Base-by-base conservation (phyloP, 495 filamentous ascomycete genomes). In the Penicillium pulvis region DNA sequence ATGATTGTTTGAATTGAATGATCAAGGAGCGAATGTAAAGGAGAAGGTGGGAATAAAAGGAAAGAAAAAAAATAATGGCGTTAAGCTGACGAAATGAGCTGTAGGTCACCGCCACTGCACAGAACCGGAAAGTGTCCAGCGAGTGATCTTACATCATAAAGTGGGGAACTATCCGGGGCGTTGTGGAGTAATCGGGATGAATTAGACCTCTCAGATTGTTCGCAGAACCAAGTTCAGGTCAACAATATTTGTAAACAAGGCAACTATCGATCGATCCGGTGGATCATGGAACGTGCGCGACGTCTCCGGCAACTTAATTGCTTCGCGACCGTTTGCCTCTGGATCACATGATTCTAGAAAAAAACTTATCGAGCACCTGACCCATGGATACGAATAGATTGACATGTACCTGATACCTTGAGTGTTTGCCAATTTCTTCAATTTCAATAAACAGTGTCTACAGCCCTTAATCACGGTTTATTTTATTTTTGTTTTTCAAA, bases 1-100 rank as follows among this genome's bases (percentile, higher is more conserved):
- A 78, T 76, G 39, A 41, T 17, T 16, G 16, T 11, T 10, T 36
- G 36, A 41, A 41, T 41, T 41, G 39, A 6, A 4, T n/a, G 16
- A 12, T n/a, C 16, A 41, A 41, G 39, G n/a, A 41, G 39, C 12
- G 16, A n/a, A 41, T 16, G 14, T 4, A 8, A 41, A 41, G 16
- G 39, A 41, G 39, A 17, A 41, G 39, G 33, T 28, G 28, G 28
- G 28, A 28, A 36, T 11, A 14, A 36, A 14, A 36, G 3, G 12
- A 36, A 12, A n/a, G 16, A 41, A 41, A 41, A 41, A n/a, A 41
- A 23, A 1, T 23, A 2, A 23, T 23, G 14, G 39, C n/a, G 39
- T 41, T 17, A 1, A 17, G 16, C 14, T n/a, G 39, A 41, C 39
- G 14, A 41, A 41, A 41, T 6, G 36, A 41, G 36, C 36, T 41